Base-by-base conservation (phyloP, 2,329 filamentous ascomycete genomes). In the Teratosphaeria destructans region DNA sequence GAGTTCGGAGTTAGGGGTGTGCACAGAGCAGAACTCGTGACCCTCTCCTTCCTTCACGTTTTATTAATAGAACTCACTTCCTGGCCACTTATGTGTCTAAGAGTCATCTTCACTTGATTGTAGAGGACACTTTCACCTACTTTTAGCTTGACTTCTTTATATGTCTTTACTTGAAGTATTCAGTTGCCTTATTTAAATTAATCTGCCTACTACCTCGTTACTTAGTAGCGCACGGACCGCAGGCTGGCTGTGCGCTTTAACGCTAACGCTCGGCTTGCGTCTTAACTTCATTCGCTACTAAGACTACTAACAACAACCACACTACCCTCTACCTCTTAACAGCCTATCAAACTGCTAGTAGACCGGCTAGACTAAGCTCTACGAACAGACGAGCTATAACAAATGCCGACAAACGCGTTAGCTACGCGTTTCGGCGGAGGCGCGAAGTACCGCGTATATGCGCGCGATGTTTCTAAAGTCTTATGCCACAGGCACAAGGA, bases 401-500 rank as follows among this genome's bases (percentile, higher is more conserved):
- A 49, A 23, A 49, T 49, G 43, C 43, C 43, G 16, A 49, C 43
- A 49, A 3, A 49, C 43, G 43, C 43, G 43, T 49, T 49, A 49
- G 43, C 43, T 8, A 49, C 43, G 43, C 43, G 43, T 49, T 49
- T 49, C 19, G 19, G 43, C 43, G 62, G 62, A 63, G 65, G 65
- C 59, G 58, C 66, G 54, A 66, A 60, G 0, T 65, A 68, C 54
- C 61, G 54, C 7, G 60, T 70, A 2, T 32, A 57, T 10, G 35
- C 63, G 23, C 23, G 39, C 19, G 62, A 70, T 59, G 62, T 72
- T 14, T 60, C 63, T 12, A 62, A 65, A 37, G 62, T 72, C 0
- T 52, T 71, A 1, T 68, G 64, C 29, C 69, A 72, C 55, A 61
- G 71, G 3, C 56, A 64, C 16, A 49, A 61, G 6, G 57, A 63